Evolutionary conservation across 257 asterid genomes (phyloP).

Genomic region (Asclepias syriaca): DNA sequence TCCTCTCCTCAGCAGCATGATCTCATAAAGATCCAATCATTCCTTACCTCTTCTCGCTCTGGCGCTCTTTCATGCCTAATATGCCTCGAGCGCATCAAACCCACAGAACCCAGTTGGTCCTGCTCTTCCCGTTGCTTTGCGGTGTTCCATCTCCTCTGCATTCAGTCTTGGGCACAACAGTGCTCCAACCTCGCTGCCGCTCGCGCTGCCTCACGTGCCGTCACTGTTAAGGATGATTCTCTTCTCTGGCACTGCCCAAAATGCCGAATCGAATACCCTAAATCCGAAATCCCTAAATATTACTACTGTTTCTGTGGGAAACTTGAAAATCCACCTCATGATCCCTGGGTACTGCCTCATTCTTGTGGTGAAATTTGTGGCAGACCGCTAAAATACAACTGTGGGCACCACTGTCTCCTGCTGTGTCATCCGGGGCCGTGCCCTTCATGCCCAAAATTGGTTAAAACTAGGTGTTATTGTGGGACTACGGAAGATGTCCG

Average conservation of each 20-base stretch:
- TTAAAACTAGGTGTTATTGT: constrained; percentile 63
- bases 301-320: constrained; percentile 82
- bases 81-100: constrained; percentile 85
- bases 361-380: constrained; percentile 91
- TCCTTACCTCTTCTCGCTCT: constrained; percentile 80
- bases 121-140: constrained; percentile 83
- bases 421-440: constrained; percentile 94
- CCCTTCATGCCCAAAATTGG: constrained; percentile 87
- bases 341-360: constrained; percentile 94
- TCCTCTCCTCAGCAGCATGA: constrained; percentile 42
- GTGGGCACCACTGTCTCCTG: constrained; percentile 80
- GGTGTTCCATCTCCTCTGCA: constrained; percentile 83
- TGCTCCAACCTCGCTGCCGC: constrained; percentile 66
- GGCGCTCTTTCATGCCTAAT: constrained; percentile 95
- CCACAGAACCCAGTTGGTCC: constrained; percentile 89
- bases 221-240: constrained; percentile 35
- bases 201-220: constrained; percentile 78
- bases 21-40: constrained; percentile 81
- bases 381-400: constrained; percentile 51
- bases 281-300: constrained; percentile 55
- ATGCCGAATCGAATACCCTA: constrained; percentile 75
- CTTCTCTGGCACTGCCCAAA: constrained; percentile 92
- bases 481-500: constrained; percentile 67
- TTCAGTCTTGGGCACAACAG: constrained; percentile 90
- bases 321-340: constrained; percentile 68